Conservation (phyloP, 805 yeast species). For the Yarrowia sp. region DNA sequence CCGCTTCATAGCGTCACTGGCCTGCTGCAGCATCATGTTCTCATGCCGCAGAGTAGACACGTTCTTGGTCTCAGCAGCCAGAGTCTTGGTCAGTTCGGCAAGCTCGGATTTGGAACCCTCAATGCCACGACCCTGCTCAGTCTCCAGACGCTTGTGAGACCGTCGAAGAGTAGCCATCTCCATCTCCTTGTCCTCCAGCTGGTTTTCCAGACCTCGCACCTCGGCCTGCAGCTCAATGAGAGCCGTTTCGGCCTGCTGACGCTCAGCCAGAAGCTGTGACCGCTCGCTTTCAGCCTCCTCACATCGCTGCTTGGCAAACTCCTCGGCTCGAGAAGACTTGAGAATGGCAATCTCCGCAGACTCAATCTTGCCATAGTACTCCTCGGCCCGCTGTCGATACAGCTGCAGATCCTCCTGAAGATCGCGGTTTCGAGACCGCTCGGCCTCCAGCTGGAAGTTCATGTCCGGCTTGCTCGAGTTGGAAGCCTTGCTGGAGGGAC, state of each 20-base stretch:
- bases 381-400: constrained; percentile 70
- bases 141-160: constrained; percentile 2
- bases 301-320: constrained; percentile 50
- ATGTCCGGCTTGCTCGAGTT: constrained; percentile 36
- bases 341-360: constrained; percentile 71
- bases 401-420: constrained; percentile 53
- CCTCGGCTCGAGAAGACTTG: constrained; percentile 61
- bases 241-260: constrained; percentile 49
- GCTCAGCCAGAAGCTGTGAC: constrained; percentile 50
- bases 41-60: background rate
- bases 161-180: constrained; percentile 36
- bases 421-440: constrained; percentile 54
- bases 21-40: constrained; percentile 5
- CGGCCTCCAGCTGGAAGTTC: constrained; percentile 55
- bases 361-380: constrained; percentile 67
- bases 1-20: background rate
- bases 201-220: constrained; percentile 52
- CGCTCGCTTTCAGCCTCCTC: constrained; percentile 49
- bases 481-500: background rate
- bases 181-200: constrained; percentile 53
- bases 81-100: constrained; percentile 33
- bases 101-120: constrained; percentile 24
- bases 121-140: background rate
- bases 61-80: background rate
- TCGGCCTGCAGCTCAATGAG: constrained; percentile 52